Conservation (phyloP, 2,329 filamentous ascomycete species). For the Alternaria sp. region DNA sequence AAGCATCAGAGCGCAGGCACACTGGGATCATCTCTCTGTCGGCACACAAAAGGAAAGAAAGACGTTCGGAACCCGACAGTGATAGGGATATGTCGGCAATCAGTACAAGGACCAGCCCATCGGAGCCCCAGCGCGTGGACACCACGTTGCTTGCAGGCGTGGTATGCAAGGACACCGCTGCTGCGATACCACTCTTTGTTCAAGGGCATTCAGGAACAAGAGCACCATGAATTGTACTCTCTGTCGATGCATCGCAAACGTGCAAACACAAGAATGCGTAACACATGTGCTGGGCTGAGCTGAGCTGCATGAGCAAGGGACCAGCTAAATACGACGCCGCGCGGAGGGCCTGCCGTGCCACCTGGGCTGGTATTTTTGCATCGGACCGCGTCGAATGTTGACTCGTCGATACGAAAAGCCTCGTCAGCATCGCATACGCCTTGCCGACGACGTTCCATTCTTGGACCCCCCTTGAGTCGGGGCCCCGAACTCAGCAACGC, state of each 20-base stretch:
- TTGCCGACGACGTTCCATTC: background rate
- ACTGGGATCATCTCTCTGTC: background rate
- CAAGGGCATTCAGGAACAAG: background rate
- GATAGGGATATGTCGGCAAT: background rate
- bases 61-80: background rate
- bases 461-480: background rate
- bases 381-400: slow-evolving; percentile 2
- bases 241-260: background rate
- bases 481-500: slow-evolving; percentile 6
- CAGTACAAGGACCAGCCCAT: background rate
- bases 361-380: slow-evolving; percentile 4
- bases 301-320: slow-evolving; percentile 1
- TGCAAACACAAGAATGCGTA: background rate
- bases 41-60: slow-evolving; percentile 1
- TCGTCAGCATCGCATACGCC: slow-evolving; percentile 10
- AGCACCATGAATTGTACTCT: background rate
- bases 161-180: slow-evolving; percentile 4
- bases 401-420: slow-evolving; percentile 11
- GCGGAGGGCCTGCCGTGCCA: slow-evolving; percentile 3
- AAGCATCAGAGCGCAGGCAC: background rate
- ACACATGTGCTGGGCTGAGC: background rate
- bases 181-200: no score
- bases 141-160: background rate
- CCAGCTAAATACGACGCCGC: slow-evolving; percentile 1
- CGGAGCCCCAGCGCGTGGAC: background rate